These are phyloP conservation scores for Breviolum minutum DNA, from an alignment of 73 alveolate species.

Conservation along the genomic window DNA sequence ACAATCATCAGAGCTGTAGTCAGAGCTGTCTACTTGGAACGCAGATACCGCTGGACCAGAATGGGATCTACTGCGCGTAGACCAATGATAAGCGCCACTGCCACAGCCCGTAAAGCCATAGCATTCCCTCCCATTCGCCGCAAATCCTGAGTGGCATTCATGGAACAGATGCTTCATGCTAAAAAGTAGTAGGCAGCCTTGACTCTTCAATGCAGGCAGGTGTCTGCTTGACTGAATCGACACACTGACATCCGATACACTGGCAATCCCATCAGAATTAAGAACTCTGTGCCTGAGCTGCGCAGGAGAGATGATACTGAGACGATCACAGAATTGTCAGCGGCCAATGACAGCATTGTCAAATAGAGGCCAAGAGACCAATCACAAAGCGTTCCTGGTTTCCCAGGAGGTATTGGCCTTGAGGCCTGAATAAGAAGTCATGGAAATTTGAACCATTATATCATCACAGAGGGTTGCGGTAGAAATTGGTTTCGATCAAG, in stretches of 20 bases:
- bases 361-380: neutral
- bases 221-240: neutral
- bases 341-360: neutral
- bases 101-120: neutral
- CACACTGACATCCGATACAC: neutral
- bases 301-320: neutral
- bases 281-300: neutral
- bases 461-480: neutral
- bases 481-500: neutral
- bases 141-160: neutral
- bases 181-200: neutral
- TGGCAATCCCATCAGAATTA: neutral
- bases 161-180: neutral
- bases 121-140: neutral
- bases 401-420: neutral
- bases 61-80: neutral
- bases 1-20: neutral
- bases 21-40: neutral
- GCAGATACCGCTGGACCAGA: neutral
- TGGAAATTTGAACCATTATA: neutral
- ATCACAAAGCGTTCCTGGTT: neutral
- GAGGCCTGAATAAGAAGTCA: neutral
- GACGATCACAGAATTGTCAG: too few species aligned
- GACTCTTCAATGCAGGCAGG: neutral
- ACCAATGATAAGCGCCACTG: neutral